These are phyloP conservation scores for Clarireedia paspali DNA, from an alignment of 2,329 filamentous ascomycete species.

Conservation along the genomic window DNA sequence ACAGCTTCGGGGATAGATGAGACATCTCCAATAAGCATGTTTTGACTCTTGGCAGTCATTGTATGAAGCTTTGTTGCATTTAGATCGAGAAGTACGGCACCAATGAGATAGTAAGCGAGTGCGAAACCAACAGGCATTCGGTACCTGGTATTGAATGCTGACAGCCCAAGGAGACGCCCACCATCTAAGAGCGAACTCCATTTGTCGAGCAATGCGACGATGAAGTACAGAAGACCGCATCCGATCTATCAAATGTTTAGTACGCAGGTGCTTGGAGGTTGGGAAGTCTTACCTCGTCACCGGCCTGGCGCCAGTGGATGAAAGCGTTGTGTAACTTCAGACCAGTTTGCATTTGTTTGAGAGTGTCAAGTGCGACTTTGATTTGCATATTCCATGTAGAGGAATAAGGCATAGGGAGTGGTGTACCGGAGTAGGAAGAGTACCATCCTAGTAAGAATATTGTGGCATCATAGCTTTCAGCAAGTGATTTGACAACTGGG, in stretches of 20 bases:
- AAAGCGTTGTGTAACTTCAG: conserved; percentile 29
- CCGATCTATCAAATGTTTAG: conserved; percentile 12
- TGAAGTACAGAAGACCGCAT: conserved; percentile 30
- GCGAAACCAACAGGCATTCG: conserved; percentile 37
- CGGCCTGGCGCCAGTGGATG: conserved; percentile 28
- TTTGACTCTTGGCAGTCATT: conserved; percentile 6
- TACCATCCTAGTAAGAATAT: conserved; percentile 32
- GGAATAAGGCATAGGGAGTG: conserved; percentile 27
- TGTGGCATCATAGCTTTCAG: conserved; percentile 35
- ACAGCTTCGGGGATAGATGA: conserved; percentile 5
- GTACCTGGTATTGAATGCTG: conserved; percentile 30
- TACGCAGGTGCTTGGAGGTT: not conserved
- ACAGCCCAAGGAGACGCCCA: conserved; percentile 31
- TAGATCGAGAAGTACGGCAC: conserved; percentile 32
- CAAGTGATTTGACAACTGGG: conserved; percentile 29
- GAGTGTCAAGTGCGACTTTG: conserved; percentile 28
- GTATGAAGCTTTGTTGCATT: conserved; percentile 3
- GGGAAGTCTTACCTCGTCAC: conserved; percentile 40
- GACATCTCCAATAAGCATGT: conserved; percentile 3
- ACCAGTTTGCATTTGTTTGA: conserved; percentile 27
- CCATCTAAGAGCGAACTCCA: conserved; percentile 25
- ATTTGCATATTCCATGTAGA: conserved; percentile 29
- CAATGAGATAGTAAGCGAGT: conserved; percentile 34
- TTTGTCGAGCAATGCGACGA: conserved; percentile 29
- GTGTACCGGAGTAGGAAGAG: conserved; percentile 34